Evolutionary conservation across 306 rosid genomes (phyloP).

Genomic region (Acacia confusa): DNA sequence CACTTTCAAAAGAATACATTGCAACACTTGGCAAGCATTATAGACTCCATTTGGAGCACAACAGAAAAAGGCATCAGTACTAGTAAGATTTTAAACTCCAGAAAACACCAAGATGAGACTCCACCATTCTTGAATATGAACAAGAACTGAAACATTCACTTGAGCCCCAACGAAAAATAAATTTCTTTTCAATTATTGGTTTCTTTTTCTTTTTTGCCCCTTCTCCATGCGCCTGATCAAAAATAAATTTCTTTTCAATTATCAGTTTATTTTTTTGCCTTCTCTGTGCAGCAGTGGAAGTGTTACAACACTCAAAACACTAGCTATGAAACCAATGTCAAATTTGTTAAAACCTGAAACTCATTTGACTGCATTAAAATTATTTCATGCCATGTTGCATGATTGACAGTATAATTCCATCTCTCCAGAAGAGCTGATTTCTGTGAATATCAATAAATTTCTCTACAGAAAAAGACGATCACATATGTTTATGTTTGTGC

Average conservation of each 20-base stretch:
- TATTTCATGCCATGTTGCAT: not conserved
- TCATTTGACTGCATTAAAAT: not conserved
- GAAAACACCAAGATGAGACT: slow-evolving; percentile 27
- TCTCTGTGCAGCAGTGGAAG: too few relatives aligned
- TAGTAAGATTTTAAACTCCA: slow-evolving; percentile 5
- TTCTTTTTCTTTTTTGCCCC: not conserved
- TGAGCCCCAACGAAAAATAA: not conserved
- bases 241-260: too few relatives aligned
- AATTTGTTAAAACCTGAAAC: not conserved
- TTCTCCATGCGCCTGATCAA: not conserved
- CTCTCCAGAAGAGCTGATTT: not conserved
- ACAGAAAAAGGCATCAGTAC: slow-evolving; percentile 15
- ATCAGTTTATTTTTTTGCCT: too few relatives aligned
- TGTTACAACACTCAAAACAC: not conserved
- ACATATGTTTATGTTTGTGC: not conserved
- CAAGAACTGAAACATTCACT: slow-evolving; percentile 17
- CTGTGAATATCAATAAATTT: not conserved
- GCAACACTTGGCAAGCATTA: slow-evolving; percentile 1
- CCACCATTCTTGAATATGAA: slow-evolving; percentile 23
- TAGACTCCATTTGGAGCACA: not conserved
- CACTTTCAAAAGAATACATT: slow-evolving; percentile 19
- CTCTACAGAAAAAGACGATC: not conserved
- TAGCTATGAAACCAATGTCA: not conserved
- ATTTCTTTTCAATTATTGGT: not conserved
- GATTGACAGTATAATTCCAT: not conserved